Evolutionary conservation across 169 alveolate species (phyloP).

Genomic region (Plasmodium gaboni): DNA sequence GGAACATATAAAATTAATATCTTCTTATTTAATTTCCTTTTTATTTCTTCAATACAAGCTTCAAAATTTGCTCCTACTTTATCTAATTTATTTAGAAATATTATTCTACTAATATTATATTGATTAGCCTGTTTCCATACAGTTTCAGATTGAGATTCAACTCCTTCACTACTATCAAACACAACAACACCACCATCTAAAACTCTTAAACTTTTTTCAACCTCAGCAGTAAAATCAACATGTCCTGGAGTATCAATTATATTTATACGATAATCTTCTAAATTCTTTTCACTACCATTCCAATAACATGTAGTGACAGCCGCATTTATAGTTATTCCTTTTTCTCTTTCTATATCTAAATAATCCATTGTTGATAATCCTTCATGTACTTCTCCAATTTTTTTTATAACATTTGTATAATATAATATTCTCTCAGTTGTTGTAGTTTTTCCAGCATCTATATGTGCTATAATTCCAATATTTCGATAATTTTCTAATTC

Average conservation of each 20-base stretch:
- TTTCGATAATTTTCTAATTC: constrained; percentile 85
- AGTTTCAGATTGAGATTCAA: constrained; percentile 96
- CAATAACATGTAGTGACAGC: constrained; percentile 97
- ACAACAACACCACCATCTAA: constrained; percentile 97
- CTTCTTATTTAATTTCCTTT: constrained; percentile 87
- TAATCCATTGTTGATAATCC: constrained; percentile 97
- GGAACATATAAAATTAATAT: constrained; percentile 94
- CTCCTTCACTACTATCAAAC: constrained; percentile 97
- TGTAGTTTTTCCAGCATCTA: constrained; percentile 98
- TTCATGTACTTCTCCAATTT: constrained; percentile 91
- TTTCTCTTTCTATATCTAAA: constrained; percentile 95
- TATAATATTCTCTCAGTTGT: constrained; percentile 96
- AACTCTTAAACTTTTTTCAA: constrained; percentile 95
- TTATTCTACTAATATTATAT: constrained; percentile 92
- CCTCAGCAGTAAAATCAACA: constrained; percentile 96
- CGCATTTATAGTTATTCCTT: constrained; percentile 97
- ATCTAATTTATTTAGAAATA: constrained; percentile 96
- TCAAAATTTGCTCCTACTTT: constrained; percentile 93
- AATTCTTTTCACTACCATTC: constrained; percentile 87
- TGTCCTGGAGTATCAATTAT: constrained; percentile 99
- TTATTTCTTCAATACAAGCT: constrained; percentile 88
- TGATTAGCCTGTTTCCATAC: constrained; percentile 95
- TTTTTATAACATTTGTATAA: constrained; percentile 93
- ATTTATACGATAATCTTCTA: constrained; percentile 90
- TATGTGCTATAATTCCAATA: constrained; percentile 97